Evolutionary conservation across 805 yeast genomes (phyloP).

Genomic region (Teunomyces pallodes): DNA sequence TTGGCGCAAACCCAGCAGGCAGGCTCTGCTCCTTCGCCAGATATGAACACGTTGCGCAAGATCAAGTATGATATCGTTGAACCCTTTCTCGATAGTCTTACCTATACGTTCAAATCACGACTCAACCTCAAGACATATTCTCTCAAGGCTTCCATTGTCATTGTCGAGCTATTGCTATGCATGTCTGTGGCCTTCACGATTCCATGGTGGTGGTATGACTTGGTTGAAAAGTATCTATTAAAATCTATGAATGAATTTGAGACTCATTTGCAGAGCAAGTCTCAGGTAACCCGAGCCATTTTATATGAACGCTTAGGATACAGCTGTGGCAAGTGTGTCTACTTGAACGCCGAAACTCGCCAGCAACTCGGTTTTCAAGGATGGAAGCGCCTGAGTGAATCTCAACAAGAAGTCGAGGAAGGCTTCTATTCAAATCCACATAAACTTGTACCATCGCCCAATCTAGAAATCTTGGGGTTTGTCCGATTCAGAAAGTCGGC

Average conservation of each 20-base stretch:
- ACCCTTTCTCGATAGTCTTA: conserved; percentile 66
- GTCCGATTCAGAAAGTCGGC: conserved; percentile 71
- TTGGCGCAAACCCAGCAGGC: conserved; percentile 50
- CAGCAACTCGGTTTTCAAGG: not conserved
- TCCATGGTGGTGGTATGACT: conserved; percentile 46
- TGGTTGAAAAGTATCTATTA: conserved; percentile 44
- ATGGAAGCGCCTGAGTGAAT: not conserved
- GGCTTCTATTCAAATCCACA: conserved; percentile 32
- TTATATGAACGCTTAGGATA: conserved; percentile 42
- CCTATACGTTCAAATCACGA: conserved; percentile 73
- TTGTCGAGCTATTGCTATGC: conserved; percentile 67
- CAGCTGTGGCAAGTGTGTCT: conserved; percentile 46
- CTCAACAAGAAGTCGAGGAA: conserved; percentile 5
- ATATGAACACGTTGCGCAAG: conserved; percentile 42
- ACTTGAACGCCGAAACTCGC: conserved; percentile 7
- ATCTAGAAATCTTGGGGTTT: conserved; percentile 47
- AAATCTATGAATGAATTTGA: conserved; percentile 45
- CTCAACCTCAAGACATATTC: conserved; percentile 68
- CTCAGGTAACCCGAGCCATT: conserved; percentile 46
- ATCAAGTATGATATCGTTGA: conserved; percentile 53
- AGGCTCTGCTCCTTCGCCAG: conserved; percentile 32
- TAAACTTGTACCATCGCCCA: conserved; percentile 33
- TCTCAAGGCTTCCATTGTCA: conserved; percentile 61
- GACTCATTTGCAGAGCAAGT: conserved; percentile 38
- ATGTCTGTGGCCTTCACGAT: conserved; percentile 40